These are phyloP conservation scores for Theileria annulata DNA, from an alignment of 169 alveolate genomes.

Conservation along the genomic window DNA sequence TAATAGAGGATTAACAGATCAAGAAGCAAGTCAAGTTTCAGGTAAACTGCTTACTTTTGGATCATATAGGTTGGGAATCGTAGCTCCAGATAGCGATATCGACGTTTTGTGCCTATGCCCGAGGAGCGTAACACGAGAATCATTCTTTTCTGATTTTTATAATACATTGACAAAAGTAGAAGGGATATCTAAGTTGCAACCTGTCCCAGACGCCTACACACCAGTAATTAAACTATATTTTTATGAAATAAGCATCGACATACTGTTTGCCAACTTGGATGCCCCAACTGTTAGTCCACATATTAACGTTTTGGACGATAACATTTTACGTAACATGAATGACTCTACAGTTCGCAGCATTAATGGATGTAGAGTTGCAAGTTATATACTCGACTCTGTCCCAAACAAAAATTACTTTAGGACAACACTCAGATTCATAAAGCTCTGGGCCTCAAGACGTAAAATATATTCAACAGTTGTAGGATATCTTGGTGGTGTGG, in stretches of 20 bases:
- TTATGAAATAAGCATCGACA: conserved; percentile 94
- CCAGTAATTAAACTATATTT: conserved; percentile 93
- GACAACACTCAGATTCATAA: conserved; percentile 91
- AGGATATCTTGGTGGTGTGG: conserved; percentile 98
- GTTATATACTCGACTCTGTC: conserved; percentile 88
- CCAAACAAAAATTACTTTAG: conserved; percentile 91
- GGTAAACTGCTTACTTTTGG: conserved; percentile 94
- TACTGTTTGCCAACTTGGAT: conserved; percentile 93
- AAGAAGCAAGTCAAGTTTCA: conserved; percentile 86
- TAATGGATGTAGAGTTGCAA: conserved; percentile 96
- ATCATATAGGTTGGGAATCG: conserved; percentile 96
- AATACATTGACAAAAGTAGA: conserved; percentile 87
- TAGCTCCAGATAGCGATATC: conserved; percentile 96
- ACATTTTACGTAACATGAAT: conserved; percentile 80
- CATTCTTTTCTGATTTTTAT: conserved; percentile 88
- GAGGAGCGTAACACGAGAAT: conserved; percentile 90
- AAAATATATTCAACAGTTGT: conserved; percentile 97
- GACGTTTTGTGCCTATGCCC: conserved; percentile 98
- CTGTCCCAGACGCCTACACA: conserved; percentile 95
- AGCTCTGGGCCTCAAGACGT: conserved; percentile 97
- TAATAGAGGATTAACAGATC: conserved; percentile 80
- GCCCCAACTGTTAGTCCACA: conserved; percentile 79
- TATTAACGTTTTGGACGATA: conserved; percentile 81
- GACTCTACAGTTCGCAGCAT: conserved; percentile 87
- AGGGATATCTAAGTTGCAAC: conserved; percentile 88